Conservation (phyloP, 176 grass and related monocot species). For the Avena sativa region DNA sequence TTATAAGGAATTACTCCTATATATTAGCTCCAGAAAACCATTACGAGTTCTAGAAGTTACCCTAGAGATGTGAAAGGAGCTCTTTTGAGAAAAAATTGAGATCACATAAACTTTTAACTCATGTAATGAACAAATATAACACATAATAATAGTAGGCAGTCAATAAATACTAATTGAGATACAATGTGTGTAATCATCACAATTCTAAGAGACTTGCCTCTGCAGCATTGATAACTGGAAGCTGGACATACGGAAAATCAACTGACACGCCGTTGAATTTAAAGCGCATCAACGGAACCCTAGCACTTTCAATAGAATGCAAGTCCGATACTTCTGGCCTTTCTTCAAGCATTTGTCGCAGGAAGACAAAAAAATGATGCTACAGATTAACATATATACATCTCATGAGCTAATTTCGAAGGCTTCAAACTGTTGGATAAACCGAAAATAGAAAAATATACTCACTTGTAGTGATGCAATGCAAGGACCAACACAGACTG, state of each 20-base stretch:
- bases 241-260: constrained; percentile 68
- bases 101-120: neutral
- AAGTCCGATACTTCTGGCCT: constrained; percentile 65
- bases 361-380: constrained; percentile 71
- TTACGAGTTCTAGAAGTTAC: neutral
- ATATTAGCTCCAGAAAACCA: constrained; percentile 27
- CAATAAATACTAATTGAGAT: constrained; percentile 27
- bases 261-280: constrained; percentile 75
- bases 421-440: constrained; percentile 4
- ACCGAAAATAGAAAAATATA: constrained; percentile 33
- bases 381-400: constrained; percentile 40
- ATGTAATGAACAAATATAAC: constrained; percentile 1
- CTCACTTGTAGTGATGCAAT: constrained; percentile 66
- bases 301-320: constrained; percentile 68
- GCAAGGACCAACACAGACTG: constrained; percentile 64
- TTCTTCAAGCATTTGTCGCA: constrained; percentile 62
- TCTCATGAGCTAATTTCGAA: constrained; percentile 37
- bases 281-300: constrained; percentile 85
- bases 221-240: constrained; percentile 67
- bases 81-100: constrained; percentile 22
- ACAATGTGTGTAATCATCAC: neutral
- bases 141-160: constrained; percentile 24
- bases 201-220: constrained; percentile 48
- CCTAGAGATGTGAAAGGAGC: constrained; percentile 5
- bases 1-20: neutral